Evolutionary conservation across 1,284 basidiomycete species (phyloP).

Genomic region (Microbotryum silenes-acaulis): DNA sequence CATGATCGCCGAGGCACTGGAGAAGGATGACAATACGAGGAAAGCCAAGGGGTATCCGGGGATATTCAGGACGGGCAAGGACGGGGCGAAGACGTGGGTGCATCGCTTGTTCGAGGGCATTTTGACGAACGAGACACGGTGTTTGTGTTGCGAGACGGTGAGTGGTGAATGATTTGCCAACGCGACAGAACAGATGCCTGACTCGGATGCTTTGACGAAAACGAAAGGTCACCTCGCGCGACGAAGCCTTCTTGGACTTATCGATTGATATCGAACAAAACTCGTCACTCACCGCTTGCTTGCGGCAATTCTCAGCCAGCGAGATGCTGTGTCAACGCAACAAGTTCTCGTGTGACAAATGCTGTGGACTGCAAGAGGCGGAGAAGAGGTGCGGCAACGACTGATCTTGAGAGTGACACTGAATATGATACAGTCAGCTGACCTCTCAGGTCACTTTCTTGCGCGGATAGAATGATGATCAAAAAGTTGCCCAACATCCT

Average conservation of each 20-base stretch:
- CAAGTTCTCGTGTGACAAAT: constrained; percentile 97
- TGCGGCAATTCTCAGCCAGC: constrained; percentile 90
- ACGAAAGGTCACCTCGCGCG: constrained; percentile 76
- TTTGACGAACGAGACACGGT: constrained; percentile 91
- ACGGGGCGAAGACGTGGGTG: constrained; percentile 60
- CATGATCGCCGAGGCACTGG: constrained; percentile 84
- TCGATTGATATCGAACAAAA: constrained; percentile 98
- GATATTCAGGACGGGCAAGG: constrained; percentile 46
- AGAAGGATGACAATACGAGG: constrained; percentile 49
- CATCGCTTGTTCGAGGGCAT: constrained; percentile 88
- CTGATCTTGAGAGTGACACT: not conserved
- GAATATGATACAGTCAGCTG: not conserved
- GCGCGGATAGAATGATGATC: constrained; percentile 79
- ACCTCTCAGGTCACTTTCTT: not conserved
- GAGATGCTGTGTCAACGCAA: constrained; percentile 97
- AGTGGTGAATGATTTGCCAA: constrained; percentile 33
- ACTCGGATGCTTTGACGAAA: too few relatives aligned
- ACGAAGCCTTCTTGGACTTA: constrained; percentile 91
- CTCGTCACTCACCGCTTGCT: constrained; percentile 86
- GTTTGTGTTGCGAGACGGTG: constrained; percentile 91
- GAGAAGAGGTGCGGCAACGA: constrained; percentile 70
- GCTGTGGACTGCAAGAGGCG: constrained; percentile 92
- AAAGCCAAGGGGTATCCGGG: constrained; percentile 40
- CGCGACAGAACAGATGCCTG: not conserved
- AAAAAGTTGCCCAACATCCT: constrained; percentile 90